These are phyloP conservation scores for Sphaerostilbella broomeana DNA, from an alignment of 2,329 filamentous ascomycete genomes.

Conservation along the genomic window DNA sequence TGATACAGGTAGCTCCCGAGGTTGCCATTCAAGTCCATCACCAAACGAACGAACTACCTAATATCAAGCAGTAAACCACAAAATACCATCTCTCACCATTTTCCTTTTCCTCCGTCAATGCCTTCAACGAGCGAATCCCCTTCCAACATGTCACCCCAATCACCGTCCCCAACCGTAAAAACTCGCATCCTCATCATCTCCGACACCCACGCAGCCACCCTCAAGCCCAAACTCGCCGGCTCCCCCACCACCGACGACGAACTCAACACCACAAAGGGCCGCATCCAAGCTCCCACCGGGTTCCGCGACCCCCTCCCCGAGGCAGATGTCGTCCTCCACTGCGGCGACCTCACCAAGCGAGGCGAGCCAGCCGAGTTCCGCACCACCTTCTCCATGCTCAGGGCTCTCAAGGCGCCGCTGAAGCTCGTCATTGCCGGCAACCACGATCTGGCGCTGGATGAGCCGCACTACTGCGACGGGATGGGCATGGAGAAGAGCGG, in stretches of 20 bases:
- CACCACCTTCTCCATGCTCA: conserved; percentile 36
- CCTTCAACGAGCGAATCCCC: conserved; percentile 1
- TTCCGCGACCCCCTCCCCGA: conserved; percentile 26
- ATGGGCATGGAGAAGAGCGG: conserved; percentile 5
- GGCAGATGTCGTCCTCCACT: conserved; percentile 46
- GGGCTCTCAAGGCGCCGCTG: conserved; percentile 38
- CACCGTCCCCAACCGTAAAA: conserved; percentile 20
- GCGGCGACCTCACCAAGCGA: conserved; percentile 43
- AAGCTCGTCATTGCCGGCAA: conserved; percentile 52
- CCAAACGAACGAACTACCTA: too few species aligned
- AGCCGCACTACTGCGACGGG: conserved; percentile 14
- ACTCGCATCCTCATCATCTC: conserved; percentile 35
- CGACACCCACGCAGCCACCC: conserved; percentile 29
- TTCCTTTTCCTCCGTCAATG: too few species aligned
- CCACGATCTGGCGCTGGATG: conserved; percentile 43
- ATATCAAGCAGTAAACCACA: too few species aligned
- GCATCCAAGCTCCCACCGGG: conserved; percentile 17
- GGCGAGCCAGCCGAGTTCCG: conserved; percentile 36
- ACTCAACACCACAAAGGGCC: conserved; percentile 15
- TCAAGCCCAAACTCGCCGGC: conserved; percentile 15
- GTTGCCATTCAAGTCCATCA: too few species aligned
- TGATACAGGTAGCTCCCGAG: too few species aligned
- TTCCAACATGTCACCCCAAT: background rate
- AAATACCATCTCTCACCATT: too few species aligned
- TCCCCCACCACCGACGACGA: conserved; percentile 20